A percentile compares a stretch with the other conserved stretches of the same genome.
Conservation (phyloP, 441 rosid species). For the Raphanus hybrid region DNA sequence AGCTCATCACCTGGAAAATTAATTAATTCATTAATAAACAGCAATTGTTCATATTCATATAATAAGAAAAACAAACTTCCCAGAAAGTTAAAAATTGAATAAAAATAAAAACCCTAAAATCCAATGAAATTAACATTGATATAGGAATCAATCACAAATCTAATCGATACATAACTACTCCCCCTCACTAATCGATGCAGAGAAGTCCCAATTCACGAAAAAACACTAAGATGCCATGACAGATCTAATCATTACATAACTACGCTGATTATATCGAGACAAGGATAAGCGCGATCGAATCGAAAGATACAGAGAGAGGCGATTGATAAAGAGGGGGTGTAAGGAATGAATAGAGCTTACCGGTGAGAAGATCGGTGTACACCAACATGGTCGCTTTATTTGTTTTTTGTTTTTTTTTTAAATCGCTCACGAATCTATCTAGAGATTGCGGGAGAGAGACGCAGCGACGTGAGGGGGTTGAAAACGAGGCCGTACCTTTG, state of each 20-base stretch:
- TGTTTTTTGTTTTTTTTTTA: conserved; percentile 23
- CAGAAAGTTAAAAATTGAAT: too few species aligned
- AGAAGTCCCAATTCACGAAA: too few species aligned
- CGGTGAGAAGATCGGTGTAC: conserved; percentile 41
- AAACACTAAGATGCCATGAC: too few species aligned
- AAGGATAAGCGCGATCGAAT: background rate
- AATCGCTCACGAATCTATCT: conserved; percentile 10
- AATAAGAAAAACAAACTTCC: background rate
- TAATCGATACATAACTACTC: too few species aligned
- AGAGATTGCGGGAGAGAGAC: conserved; percentile 14
- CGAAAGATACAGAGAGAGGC: background rate
- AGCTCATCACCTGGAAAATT: conserved; percentile 4
- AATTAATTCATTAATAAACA: background rate
- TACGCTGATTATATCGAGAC: background rate
- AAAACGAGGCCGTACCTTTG: background rate
- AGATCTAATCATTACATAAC: too few species aligned
- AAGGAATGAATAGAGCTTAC: conserved; percentile 8
- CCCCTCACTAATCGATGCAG: too few species aligned
- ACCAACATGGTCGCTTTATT: conserved; percentile 46
- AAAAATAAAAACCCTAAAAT: too few species aligned
- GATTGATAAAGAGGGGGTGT: background rate
- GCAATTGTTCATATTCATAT: background rate
- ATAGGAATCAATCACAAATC: too few species aligned
- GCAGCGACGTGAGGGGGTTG: conserved; percentile 36
- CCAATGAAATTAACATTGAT: too few species aligned